phyloP scores from a whole-genome alignment of 176 grass and related monocot species.

The Bolboschoenus planiculmis region DNA sequence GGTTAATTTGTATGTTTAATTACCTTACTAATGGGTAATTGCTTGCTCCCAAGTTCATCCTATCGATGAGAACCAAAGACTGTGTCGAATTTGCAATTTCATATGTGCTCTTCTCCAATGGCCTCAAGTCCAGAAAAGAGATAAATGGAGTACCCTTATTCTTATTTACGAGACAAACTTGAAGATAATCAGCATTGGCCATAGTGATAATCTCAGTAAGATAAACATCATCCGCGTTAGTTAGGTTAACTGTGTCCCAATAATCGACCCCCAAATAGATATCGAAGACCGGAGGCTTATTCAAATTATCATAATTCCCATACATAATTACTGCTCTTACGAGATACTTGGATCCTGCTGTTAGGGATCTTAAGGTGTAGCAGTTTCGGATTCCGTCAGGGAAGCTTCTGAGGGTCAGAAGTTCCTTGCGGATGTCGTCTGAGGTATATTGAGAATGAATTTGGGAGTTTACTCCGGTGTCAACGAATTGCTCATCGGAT shows the following conservation, averaged over 20 bases:
- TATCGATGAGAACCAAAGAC: not conserved
- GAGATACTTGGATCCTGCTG: slow-evolving; percentile 37
- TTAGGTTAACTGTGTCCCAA: slow-evolving; percentile 34
- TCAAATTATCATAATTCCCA: slow-evolving; percentile 45
- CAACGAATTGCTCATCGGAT: slow-evolving; percentile 45
- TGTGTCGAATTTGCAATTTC: slow-evolving; percentile 28
- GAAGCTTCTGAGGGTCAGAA: slow-evolving; percentile 25
- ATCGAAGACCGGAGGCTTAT: slow-evolving; percentile 39
- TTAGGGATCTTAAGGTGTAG: slow-evolving; percentile 41
- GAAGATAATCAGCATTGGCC: slow-evolving; percentile 35
- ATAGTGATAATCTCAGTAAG: slow-evolving; percentile 33
- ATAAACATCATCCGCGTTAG: not conserved
- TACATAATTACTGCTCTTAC: slow-evolving; percentile 39
- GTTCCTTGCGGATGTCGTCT: not conserved
- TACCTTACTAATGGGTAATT: slow-evolving; percentile 23
- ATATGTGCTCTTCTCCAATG: slow-evolving; percentile 26
- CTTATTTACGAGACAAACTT: slow-evolving; percentile 45
- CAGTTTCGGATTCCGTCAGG: slow-evolving; percentile 33
- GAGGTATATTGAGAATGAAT: slow-evolving; percentile 30
- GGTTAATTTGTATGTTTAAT: slow-evolving; percentile 5
- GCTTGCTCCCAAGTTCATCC: not conserved
- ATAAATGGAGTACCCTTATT: slow-evolving; percentile 44
- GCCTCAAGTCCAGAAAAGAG: slow-evolving; percentile 43
- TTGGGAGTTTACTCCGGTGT: slow-evolving; percentile 33
- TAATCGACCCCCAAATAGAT: slow-evolving; percentile 35